Evolutionary conservation across 495 filamentous ascomycete species (phyloP), one percentile per base, ranked within the genome.

Genomic region (Pseudevernia furfuracea): DNA sequence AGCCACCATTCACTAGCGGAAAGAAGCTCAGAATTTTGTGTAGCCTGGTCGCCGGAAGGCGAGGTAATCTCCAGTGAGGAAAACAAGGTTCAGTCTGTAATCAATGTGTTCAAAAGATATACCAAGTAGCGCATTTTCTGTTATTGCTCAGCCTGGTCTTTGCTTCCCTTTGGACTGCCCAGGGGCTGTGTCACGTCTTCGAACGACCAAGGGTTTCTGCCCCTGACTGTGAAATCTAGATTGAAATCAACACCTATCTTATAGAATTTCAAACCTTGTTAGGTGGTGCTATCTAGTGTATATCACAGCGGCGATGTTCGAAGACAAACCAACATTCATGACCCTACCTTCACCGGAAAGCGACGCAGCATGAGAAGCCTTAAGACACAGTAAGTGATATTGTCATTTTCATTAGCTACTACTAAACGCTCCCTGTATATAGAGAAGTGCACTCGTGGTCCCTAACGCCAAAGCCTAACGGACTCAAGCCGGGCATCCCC

Each of bases 391-490:
- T 53, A 4, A 32, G 49, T 32, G 28, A 53, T 0, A 17, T 5
- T 15, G 1, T 1, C 49, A 17, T 1, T 6, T 17, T 8, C 28
- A 30, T 30, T 5, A 8, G 15, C 28, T 30, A 53, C 25, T 4
- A 19, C 49, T 53, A 10, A 53, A 19, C 3, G 8, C 2, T 17
- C 14, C 5, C 28, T 19, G 3, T 8, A 2, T 8, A 53, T 14
- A 53, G 49, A 53, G 49, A 32, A 28, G 49, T 30, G 49, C 49
- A 19, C 7, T 53, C 4, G 28, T 9, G 15, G 28, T 53, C 28
- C 25, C 49, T 11, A 53, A 53, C 49, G 49, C 49, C 25, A 32
- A 53, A 53, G 49, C 49, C 49, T 53, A 53, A 53, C 49, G 49
- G 49, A 30, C 49, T 53, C 49, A 19, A 32, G 25, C 28, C 25